A percentile compares a stretch with the other conserved stretches of the same genome.
phyloP scores from a whole-genome alignment of 2,329 filamentous ascomycete species.

The Colletotrichum phormii region DNA sequence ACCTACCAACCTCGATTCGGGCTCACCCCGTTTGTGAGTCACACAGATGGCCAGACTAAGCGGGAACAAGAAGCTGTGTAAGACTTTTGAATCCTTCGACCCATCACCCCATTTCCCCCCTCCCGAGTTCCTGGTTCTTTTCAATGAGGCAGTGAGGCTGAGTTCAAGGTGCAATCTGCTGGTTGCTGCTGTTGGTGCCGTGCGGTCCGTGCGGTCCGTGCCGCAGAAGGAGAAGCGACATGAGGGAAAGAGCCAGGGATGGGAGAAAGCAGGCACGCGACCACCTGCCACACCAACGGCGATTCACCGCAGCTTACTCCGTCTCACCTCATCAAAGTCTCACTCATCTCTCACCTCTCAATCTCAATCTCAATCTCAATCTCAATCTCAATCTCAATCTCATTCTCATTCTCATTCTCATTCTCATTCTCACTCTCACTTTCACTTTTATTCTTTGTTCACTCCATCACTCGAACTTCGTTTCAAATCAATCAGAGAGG shows the following conservation, averaged over 20 bases:
- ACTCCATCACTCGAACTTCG: neutral
- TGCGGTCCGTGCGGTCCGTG: slow-evolving; percentile 14
- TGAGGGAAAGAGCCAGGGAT: neutral
- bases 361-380: neutral
- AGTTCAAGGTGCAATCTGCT: neutral
- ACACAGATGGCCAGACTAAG: neutral
- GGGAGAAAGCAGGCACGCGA: slow-evolving; percentile 9
- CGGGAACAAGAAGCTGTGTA: neutral
- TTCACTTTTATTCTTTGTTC: neutral
- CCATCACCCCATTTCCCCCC: neutral
- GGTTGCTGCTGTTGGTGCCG: slow-evolving; percentile 6
- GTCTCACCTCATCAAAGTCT: slow-evolving; percentile 11
- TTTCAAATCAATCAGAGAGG: neutral
- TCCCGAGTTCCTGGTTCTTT: neutral
- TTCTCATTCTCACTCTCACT: neutral
- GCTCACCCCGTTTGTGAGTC: neutral
- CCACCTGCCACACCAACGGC: slow-evolving; percentile 18
- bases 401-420: neutral
- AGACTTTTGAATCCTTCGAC: neutral
- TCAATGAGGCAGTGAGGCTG: neutral
- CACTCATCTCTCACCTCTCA: neutral
- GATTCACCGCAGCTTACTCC: neutral
- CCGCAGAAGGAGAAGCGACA: neutral
- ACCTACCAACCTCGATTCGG: neutral
- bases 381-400: too few species aligned